These are phyloP conservation scores for Sclerotinia borealis DNA, from an alignment of 2,329 filamentous ascomycete species.

Conservation along the genomic window DNA sequence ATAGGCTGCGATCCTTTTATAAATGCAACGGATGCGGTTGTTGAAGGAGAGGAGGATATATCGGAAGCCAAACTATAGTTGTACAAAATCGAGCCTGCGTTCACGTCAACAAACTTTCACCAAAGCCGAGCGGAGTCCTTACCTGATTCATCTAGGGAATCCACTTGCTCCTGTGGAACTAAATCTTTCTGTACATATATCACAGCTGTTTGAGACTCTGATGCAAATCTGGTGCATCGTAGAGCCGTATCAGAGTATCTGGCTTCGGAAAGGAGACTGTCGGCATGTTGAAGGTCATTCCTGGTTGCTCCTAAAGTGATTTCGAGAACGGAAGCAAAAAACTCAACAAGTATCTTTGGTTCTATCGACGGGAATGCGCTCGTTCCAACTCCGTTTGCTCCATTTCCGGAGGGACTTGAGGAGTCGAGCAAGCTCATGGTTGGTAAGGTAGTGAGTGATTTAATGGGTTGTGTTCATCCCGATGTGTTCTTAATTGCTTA, in stretches of 20 bases:
- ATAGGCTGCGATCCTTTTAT: slow-evolving; percentile 86
- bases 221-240: slow-evolving; percentile 82
- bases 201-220: slow-evolving; percentile 78
- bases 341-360: slow-evolving; percentile 63
- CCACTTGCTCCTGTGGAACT: slow-evolving; percentile 36
- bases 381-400: slow-evolving; percentile 27
- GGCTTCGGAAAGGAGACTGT: slow-evolving; percentile 73
- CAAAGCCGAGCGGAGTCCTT: slow-evolving; percentile 21
- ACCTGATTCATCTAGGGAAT: slow-evolving; percentile 34
- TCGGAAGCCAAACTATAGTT: slow-evolving; percentile 77
- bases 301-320: slow-evolving; percentile 69
- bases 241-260: slow-evolving; percentile 74
- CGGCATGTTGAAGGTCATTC: slow-evolving; percentile 71
- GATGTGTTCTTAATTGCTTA: slow-evolving; percentile 2
- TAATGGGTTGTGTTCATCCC: slow-evolving; percentile 25
- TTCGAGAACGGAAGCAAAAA: slow-evolving; percentile 64
- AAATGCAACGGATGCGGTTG: slow-evolving; percentile 78
- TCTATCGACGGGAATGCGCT: slow-evolving; percentile 51
- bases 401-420: slow-evolving; percentile 28
- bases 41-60: slow-evolving; percentile 72
- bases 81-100: slow-evolving; percentile 49
- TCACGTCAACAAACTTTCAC: slow-evolving; percentile 29
- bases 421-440: slow-evolving; percentile 31
- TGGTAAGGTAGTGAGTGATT: slow-evolving; percentile 13
- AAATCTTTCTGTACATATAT: slow-evolving; percentile 81